Evolutionary conservation across 2,329 filamentous ascomycete species (phyloP), one percentile per base, ranked within the genome.

Genomic region (Alternaria panax): DNA sequence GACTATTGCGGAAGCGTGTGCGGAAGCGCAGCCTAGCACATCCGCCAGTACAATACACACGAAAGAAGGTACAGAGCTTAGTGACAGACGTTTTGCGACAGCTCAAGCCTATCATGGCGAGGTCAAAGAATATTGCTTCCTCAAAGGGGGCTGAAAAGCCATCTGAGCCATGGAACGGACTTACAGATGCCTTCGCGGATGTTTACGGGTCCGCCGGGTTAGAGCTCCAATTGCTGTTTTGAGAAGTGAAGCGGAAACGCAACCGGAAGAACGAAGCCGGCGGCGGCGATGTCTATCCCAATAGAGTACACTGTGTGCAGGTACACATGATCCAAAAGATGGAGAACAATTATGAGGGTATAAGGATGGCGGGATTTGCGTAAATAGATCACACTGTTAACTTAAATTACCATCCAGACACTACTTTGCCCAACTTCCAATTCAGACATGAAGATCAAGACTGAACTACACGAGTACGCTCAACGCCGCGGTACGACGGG

Each of bases 1-100:
- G 34, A 27, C 20, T 27, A 7, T 32, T 59, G 45, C 57, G 57
- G 57, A 59, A 54, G 51, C 38, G 45, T 30, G 36, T 55, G 51
- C 57, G 57, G 57, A 53, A 58, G 55, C 55, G 54, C 28, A 38
- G 22, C 28, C 34, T 9, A 9, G 14, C n/a, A 5, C 20, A n/a
- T 38, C n/a, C 7, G 7, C 34, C 9, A 20, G 22, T 40, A 40
- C 36, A 18, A 40, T 22, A 14, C 36, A 22, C 22, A 40, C 18
- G 36, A 22, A 9, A 40, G 7, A 12, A 40, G 9, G 18, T 40
- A 40, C 18, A 7, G 36, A 40, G 11, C 36, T 22, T 22, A 22
- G 18, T 22, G 22, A 22, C 18, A 22, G 14, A 3, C 7, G 36
- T 40, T 4, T 40, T 22, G n/a, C 18, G 9, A 40, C 11, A 7